Base-by-base conservation (phyloP, 1,284 basidiomycete genomes). In the Boletus nobilissimus region DNA sequence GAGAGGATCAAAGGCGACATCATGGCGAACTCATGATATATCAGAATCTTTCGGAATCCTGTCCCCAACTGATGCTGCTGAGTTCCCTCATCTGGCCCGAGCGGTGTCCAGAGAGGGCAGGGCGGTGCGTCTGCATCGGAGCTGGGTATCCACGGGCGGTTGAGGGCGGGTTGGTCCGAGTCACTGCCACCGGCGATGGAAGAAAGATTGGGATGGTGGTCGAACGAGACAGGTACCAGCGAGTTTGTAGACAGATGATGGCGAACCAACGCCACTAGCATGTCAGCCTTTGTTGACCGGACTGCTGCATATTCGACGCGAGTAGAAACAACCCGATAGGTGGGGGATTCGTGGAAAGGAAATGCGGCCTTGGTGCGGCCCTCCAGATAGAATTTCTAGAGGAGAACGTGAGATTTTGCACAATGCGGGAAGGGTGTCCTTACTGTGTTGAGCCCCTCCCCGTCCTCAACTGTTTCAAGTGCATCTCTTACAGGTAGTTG, bases 351-450 rank as follows among this genome's bases (percentile, higher is more conserved):
- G 0, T 77, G 68, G 39, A 77, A 78, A 34, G 77, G 77, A 16
- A 78, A 78, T 13, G 64, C 71, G 7, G 75, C 77, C 26, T 78
- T 77, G 5, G 77, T 78, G 5, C 68, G 54, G 1, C 76, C 77
- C 64, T 78, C 77, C 22, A 78, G 64, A 36, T 78, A 77, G 24
- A 78, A 77, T 77, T 78, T 78, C 77, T 78, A 26, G 11, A 54
- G 9, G 62, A 63, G 43, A 46, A 40, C 2, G 13, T 77, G 34
- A 67, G 38, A 51, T n/a, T 32, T 5, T 43, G 19, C 7, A 19
- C 14, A 10, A n/a, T 39, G 60, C 22, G 65, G 13, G 51, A 57
- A 32, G 18, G 18, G 43, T 10, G 34, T 3, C 6, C 5, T 48
- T 43, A 72, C 76, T n/a, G 70, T 64, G 32, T n/a, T 77, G 5